Evolutionary conservation across 371 early-diverging fungal genomes (phyloP), one percentile per base, ranked within the genome.

Genomic region (Mucor indicus): DNA sequence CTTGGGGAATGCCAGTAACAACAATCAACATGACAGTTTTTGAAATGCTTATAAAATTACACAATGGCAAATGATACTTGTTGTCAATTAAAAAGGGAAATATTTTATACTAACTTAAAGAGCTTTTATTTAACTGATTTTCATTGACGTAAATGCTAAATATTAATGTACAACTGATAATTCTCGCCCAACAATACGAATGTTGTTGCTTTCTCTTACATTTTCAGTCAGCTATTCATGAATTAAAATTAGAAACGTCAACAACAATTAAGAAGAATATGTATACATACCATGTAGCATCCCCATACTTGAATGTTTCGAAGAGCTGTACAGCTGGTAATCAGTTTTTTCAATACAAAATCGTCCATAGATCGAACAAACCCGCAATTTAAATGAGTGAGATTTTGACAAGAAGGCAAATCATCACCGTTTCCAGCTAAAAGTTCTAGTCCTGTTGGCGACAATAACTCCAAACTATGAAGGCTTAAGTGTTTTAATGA

Each of bases 321-420:
- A 40, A 92, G 62, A 7, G 49, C 48, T 16, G 55, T 45, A 41
- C 84, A 80, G 1, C 53, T 39, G 13, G 55, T 49, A 33, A 87
- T 43, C 13, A 90, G 21, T 32, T 62, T 60, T 32, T 64, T 67
- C 49, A 91, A 64, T 15, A 85, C 77, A 21, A 71, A 77, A 41
- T 93, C 91, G 50, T 84, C 83, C 56, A 87, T 72, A 9, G 83
- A 71, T 9, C 89, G 82, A 11, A 86, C 79, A 82, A 87, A 91
- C 19, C 86, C 80, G 35, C 83, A 67, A 53, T 91, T 83, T 36
- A 91, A 50, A 3, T 65, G 64, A n/a, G 42, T 46, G 38, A 91
- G 55, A 1, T 55, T 29, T 8, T 63, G 55, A 31, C 84, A 83
- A 15, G 30, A 22, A 5, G 15, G 11, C 0, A 41, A 66, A 12